Percentiles rank a stretch among this genome's conserved stretches.
Conservation (phyloP, 2,329 filamentous ascomycete species). For the Chrysoporthe puriensis region DNA sequence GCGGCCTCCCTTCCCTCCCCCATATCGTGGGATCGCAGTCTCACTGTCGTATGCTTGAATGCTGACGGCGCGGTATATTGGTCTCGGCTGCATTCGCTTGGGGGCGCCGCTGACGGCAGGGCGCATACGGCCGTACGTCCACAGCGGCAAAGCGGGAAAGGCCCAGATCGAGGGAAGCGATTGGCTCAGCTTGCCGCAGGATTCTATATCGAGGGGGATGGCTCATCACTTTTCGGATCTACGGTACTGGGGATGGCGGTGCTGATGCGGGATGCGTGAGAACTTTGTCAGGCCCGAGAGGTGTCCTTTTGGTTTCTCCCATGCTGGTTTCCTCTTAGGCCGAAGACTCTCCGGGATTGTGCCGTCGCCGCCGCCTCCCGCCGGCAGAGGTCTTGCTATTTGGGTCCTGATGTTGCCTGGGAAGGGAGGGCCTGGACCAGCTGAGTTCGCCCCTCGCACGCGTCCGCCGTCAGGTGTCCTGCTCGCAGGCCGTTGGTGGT, state of each 20-base stretch:
- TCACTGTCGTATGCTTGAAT: not conserved
- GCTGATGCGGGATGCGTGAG: not conserved
- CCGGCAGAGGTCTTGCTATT: not conserved
- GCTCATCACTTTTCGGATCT: not conserved
- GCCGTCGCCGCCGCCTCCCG: not conserved
- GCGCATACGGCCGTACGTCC: not conserved
- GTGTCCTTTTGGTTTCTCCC: not conserved
- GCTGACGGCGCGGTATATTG: not conserved
- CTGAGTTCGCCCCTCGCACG: not conserved
- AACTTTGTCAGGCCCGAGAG: slow-evolving; percentile 5
- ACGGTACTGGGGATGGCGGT: not conserved
- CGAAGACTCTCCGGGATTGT: not conserved
- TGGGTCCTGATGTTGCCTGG: not conserved
- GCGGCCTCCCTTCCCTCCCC: not conserved
- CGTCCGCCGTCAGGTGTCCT: not conserved
- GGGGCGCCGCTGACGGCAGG: slow-evolving; percentile 8
- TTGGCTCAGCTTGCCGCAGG: not conserved
- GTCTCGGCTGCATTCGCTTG: not conserved
- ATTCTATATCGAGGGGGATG: not conserved
- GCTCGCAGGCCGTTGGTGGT: not conserved
- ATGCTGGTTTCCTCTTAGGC: not conserved
- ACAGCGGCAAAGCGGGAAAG: not conserved
- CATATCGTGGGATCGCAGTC: not conserved
- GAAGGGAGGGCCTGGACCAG: not conserved
- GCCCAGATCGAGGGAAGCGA: not conserved